Conservation (phyloP, 306 rosid species). For the Castanospermum australe region DNA sequence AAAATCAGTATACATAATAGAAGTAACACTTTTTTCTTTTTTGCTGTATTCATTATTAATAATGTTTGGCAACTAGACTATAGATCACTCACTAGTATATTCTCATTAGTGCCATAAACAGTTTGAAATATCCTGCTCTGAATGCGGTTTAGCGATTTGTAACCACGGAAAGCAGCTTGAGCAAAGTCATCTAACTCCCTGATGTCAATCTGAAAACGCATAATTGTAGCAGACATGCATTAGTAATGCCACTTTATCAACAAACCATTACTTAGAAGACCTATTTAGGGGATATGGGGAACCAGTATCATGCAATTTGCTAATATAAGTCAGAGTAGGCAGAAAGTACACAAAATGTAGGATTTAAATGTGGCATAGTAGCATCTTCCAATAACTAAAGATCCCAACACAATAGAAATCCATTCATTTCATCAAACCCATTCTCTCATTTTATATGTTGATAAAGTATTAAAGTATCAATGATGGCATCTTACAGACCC, state of each 20-base stretch:
- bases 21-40: slow-evolving; percentile 15
- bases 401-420: slow-evolving; percentile 8
- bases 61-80: slow-evolving; percentile 6
- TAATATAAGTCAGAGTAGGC: background rate
- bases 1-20: slow-evolving; percentile 20
- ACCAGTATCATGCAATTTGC: slow-evolving; percentile 9
- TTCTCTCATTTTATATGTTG: slow-evolving; percentile 11
- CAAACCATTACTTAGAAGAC: slow-evolving; percentile 6
- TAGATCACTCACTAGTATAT: slow-evolving; percentile 74
- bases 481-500: slow-evolving; percentile 3
- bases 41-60: background rate
- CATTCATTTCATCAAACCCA: slow-evolving; percentile 21
- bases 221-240: slow-evolving; percentile 23
- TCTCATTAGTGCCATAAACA: slow-evolving; percentile 87
- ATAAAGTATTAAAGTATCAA: slow-evolving; percentile 8
- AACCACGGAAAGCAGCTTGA: slow-evolving; percentile 96
- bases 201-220: slow-evolving; percentile 76
- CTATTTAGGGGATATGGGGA: slow-evolving; percentile 7
- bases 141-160: slow-evolving; percentile 85
- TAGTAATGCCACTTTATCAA: slow-evolving; percentile 18
- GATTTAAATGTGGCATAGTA: slow-evolving; percentile 1
- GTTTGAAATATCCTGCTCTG: slow-evolving; percentile 90
- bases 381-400: slow-evolving; percentile 13
- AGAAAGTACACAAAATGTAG: slow-evolving; percentile 5
- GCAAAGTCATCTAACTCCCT: slow-evolving; percentile 92